A percentile compares a stretch with the other conserved stretches of the same genome.
phyloP scores from a whole-genome alignment of 108 stramenopile genomes.

The Conticribra guillardii region DNA sequence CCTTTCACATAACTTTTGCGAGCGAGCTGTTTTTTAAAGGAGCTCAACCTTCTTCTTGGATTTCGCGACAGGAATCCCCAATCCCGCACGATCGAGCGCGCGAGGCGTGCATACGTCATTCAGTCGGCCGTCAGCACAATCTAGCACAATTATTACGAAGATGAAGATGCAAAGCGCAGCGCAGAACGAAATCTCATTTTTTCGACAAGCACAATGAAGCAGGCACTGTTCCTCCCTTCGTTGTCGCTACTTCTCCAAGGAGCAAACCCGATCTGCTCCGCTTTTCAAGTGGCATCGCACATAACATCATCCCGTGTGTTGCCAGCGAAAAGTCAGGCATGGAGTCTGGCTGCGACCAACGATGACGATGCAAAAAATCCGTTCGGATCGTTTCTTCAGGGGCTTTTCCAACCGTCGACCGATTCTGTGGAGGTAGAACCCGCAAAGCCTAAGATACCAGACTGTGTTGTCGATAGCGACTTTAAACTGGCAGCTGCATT shows the following conservation, averaged over 20 bases:
- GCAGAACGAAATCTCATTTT: no score
- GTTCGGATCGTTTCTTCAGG: constrained; percentile 18
- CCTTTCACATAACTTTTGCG: no score
- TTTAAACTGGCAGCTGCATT: constrained; percentile 64
- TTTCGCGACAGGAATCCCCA: no score
- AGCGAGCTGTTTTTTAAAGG: no score
- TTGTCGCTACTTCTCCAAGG: constrained; percentile 5
- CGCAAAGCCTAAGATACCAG: constrained; percentile 38
- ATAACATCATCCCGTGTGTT: not conserved
- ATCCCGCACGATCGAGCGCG: no score
- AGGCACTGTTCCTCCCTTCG: not conserved
- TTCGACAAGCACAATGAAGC: not conserved
- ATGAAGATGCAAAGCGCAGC: no score
- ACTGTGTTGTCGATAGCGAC: constrained; percentile 59
- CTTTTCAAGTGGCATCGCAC: not conserved
- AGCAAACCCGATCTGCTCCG: not conserved
- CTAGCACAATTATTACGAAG: no score
- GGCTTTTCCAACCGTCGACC: not conserved
- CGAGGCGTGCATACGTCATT: no score
- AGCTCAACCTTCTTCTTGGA: no score
- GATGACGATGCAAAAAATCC: constrained; percentile 8
- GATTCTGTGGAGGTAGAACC: constrained; percentile 21
- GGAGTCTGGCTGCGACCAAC: not conserved
- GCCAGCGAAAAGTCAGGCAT: not conserved
- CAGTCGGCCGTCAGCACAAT: no score